A percentile compares a stretch with the other conserved stretches of the same genome.
Conservation (phyloP, 192 early-diverging fungal species). For the Irineochytrium annulatum region DNA sequence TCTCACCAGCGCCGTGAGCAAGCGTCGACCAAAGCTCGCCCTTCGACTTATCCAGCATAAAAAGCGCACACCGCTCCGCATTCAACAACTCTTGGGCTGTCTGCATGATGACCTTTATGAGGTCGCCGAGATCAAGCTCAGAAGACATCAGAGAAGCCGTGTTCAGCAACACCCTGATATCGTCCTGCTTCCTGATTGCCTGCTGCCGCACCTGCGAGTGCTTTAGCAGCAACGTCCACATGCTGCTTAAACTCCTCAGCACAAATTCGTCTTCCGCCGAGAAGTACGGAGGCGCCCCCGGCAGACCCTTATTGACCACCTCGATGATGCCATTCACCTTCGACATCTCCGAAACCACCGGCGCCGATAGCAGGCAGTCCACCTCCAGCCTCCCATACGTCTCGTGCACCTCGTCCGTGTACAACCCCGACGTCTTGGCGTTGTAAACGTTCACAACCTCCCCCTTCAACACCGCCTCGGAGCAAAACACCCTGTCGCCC, state of each 20-base stretch:
- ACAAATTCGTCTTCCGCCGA: slow-evolving; percentile 49
- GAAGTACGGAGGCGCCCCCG: slow-evolving; percentile 37
- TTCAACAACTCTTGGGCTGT: slow-evolving; percentile 45
- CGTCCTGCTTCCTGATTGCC: slow-evolving; percentile 32
- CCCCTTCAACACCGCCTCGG: slow-evolving; percentile 26
- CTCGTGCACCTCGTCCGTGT: slow-evolving; percentile 31
- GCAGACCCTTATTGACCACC: slow-evolving; percentile 39
- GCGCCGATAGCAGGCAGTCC: slow-evolving; percentile 46
- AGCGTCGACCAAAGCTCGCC: slow-evolving; percentile 49
- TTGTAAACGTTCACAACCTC: slow-evolving; percentile 45
- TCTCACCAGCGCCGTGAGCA: slow-evolving; percentile 50
- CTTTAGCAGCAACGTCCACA: slow-evolving; percentile 35
- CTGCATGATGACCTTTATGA: slow-evolving; percentile 45
- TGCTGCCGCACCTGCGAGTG: neutral
- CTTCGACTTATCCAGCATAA: slow-evolving; percentile 44
- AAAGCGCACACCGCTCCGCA: slow-evolving; percentile 47
- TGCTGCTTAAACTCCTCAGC: slow-evolving; percentile 28
- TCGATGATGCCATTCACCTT: slow-evolving; percentile 41
- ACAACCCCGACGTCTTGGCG: slow-evolving; percentile 38
- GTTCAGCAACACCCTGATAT: slow-evolving; percentile 41
- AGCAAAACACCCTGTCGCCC: slow-evolving; percentile 21
- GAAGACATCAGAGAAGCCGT: slow-evolving; percentile 42
- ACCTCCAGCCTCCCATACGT: slow-evolving; percentile 28
- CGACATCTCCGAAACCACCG: slow-evolving; percentile 20
- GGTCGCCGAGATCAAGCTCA: slow-evolving; percentile 43